Evolutionary conservation across 192 early-diverging fungal species (phyloP), one percentile per base, ranked within the genome.

Genomic region (Rhizophagus prolifer): DNA sequence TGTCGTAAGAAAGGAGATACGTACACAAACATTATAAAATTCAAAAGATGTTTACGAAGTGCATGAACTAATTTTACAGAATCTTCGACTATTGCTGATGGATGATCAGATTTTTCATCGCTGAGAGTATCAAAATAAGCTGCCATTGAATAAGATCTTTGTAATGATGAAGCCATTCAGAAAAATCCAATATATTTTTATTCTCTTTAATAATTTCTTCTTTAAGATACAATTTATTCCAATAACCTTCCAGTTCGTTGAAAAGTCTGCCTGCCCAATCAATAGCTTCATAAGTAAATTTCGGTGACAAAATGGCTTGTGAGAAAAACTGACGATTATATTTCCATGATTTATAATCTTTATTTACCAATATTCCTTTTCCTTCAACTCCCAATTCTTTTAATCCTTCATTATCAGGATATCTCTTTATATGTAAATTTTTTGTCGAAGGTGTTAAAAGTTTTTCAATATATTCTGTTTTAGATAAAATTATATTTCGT

Each of bases 251-350:
- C 28, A 65, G 9, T 21, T 65, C 63, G 13, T 25, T 0, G 16
- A 65, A 65, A 9, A 65, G 16, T 65, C 16, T 21, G 16, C 36
- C 36, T 30, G 63, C 16, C 63, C 63, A 65, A 13, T 65, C 16
- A 34, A 31, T 30, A 13, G 34, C 23, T 38, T 62, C 10, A 25
- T 64, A 8, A 19, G 6, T 34, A 28, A 63, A 75, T 6, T n/a
- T 61, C 34, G 38, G 30, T 12, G 60, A 21, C 8, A 47, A 25
- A 23, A 75, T 25, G 14, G 73, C 73, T n/a, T 75, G 73, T 10
- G 28, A 14, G 41, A 63, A 61, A 63, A 75, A 41, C 23, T 47
- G 38, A 4, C 73, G 30, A 47, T 75, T 61, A 47, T 64, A 64
- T 38, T 23, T 41, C 73, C 73, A 75, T 5, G 9, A n/a, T 36